Evolutionary conservation across 768 basidiomycete genomes (phyloP), one percentile per base, ranked within the genome.

Genomic region (Crepidotus variabilis): DNA sequence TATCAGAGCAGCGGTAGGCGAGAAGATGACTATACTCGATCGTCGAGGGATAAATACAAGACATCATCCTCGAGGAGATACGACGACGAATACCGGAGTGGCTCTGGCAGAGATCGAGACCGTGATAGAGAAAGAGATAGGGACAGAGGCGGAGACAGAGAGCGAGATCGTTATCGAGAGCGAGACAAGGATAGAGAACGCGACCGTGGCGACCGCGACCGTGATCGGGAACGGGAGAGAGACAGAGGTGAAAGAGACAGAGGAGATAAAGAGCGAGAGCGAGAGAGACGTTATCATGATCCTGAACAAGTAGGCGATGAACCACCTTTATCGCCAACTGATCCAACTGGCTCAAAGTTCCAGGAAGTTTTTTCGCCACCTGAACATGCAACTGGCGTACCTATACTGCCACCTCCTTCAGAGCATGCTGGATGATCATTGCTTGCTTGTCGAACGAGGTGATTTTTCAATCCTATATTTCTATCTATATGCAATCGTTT

Each of bases 301-400:
- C 52, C 52, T 2, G 36, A 39, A 16, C 54, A 52, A 6, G 33
- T 21, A 20, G 50, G 39, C 33, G 54, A 49, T 24, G 47, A 24
- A 51, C 39, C 57, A 35, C 51, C 56, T 20, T 35, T 48, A 21
- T 51, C 56, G n/a, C 54, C 60, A 8, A 58, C 57, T 51, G 64
- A 63, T 32, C 59, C 61, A 1, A 57, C 60, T 28, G 47, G 58
- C 21, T 69, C 67, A 34, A 67, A 64, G 52, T 69, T 67, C 57
- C 66, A 65, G 54, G 68, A 69, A 57, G 60, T 67, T 22, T 69
- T 69, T 47, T 66, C 68, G 0, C 67, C 67, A 14, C 54, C 61
- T 18, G 64, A 61, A 47, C 60, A 62, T 22, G 50, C n/a, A 43
- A 43, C 18, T 20, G 51, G 32, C 16, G 57, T 58, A 36, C 57